Percentiles rank a stretch among this genome's conserved stretches.
Conservation (phyloP, 108 stramenopile genomes). For the Nitzschia sp. region DNA sequence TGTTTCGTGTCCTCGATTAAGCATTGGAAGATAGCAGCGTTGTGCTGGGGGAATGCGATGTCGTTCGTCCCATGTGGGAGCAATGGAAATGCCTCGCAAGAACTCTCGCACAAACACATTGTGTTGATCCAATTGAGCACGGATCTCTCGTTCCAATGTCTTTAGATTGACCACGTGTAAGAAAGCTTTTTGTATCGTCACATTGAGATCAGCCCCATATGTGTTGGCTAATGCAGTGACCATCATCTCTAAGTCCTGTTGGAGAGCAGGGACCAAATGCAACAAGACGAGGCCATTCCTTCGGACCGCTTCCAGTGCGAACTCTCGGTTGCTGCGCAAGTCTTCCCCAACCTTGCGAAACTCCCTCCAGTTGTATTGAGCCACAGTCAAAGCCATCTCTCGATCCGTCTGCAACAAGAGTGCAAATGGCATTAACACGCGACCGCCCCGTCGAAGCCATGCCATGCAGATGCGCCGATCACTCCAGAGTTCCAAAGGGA, state of each 20-base stretch:
- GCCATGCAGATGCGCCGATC: constrained; percentile 31
- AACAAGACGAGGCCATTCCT: constrained; percentile 28
- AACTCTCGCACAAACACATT: constrained; percentile 29
- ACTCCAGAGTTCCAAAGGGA: constrained; percentile 33
- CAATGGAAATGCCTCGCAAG: constrained; percentile 39
- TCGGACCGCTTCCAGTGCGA: constrained; percentile 32
- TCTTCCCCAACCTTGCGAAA: constrained; percentile 28
- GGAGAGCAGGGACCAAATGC: constrained; percentile 4
- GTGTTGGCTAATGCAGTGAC: constrained; percentile 25
- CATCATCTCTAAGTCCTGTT: constrained; percentile 18
- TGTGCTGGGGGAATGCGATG: constrained; percentile 4
- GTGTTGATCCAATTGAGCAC: constrained; percentile 21
- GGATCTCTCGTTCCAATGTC: constrained; percentile 13
- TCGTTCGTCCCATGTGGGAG: not conserved
- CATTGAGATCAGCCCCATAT: not conserved
- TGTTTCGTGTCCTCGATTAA: constrained; percentile 42
- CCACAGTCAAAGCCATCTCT: constrained; percentile 33
- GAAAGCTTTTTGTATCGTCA: not conserved
- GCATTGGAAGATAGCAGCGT: constrained; percentile 26
- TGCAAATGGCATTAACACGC: constrained; percentile 22
- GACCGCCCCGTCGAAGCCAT: constrained; percentile 31
- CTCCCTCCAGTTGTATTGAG: constrained; percentile 30
- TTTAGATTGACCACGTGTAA: constrained; percentile 5
- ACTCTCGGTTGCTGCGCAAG: constrained; percentile 19
- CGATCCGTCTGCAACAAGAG: constrained; percentile 19